phyloP scores from a whole-genome alignment of 441 rosid genomes.

The Viola pubescens region DNA sequence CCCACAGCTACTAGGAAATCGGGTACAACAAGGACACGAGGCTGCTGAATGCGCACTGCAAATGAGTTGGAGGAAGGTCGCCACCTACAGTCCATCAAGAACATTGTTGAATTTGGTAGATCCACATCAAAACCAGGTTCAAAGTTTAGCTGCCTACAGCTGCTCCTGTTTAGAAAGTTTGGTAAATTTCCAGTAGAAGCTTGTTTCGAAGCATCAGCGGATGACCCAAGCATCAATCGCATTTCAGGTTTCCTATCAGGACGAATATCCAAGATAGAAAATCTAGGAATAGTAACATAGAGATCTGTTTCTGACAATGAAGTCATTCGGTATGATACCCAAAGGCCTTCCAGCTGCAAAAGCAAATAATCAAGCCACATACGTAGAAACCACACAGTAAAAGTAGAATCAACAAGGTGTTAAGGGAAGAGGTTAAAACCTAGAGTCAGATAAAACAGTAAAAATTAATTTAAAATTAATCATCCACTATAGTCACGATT shows the following conservation, averaged over 20 bases:
- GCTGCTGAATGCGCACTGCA: conserved; percentile 91
- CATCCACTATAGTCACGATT: too few relatives aligned
- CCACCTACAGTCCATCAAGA: conserved; percentile 95
- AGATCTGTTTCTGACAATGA: conserved; percentile 90
- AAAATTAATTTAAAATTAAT: too few relatives aligned
- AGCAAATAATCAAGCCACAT: conserved; percentile 18
- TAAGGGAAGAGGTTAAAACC: background rate
- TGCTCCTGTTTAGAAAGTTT: conserved; percentile 36
- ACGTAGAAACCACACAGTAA: conserved; percentile 11
- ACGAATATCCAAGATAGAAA: conserved; percentile 86
- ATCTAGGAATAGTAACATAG: conserved; percentile 79
- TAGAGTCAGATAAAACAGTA: too few relatives aligned
- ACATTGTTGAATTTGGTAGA: conserved; percentile 73
- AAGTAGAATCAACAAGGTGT: background rate
- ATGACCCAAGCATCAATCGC: conserved; percentile 98
- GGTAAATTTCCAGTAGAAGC: conserved; percentile 55
- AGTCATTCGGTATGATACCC: conserved; percentile 92
- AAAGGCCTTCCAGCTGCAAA: conserved; percentile 89
- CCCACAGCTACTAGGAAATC: conserved; percentile 95
- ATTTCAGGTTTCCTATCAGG: conserved; percentile 89
- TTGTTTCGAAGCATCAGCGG: conserved; percentile 76
- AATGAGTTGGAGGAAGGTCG: conserved; percentile 81
- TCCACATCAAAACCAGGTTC: conserved; percentile 47
- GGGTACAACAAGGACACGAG: conserved; percentile 92
- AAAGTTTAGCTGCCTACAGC: conserved; percentile 42